A percentile compares a stretch with the other conserved stretches of the same genome.
Conservation (phyloP, 257 asterid species). For the Fraxinus quadrangulata region DNA sequence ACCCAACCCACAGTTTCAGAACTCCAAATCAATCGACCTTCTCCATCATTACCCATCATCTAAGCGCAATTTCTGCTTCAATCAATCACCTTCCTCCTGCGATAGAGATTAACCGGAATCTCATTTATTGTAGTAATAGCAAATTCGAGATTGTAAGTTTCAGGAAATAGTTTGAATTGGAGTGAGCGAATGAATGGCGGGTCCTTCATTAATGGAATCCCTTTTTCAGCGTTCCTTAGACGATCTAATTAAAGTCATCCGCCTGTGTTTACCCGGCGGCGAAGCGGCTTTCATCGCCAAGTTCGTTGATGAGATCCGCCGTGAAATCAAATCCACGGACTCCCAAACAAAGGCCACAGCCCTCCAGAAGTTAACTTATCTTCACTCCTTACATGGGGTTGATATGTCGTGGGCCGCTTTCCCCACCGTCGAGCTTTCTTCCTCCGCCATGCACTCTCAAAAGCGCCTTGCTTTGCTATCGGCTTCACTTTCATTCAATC, state of each 20-base stretch:
- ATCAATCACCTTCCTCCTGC: not conserved
- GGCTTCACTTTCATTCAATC: conserved; percentile 76
- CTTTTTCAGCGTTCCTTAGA: conserved; percentile 82
- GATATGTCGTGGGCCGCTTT: conserved; percentile 90
- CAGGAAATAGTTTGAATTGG: not conserved
- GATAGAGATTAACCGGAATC: not conserved
- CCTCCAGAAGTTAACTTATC: conserved; percentile 74
- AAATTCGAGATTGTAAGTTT: not conserved
- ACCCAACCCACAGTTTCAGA: not conserved
- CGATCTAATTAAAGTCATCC: conserved; percentile 75
- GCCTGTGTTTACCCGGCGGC: conserved; percentile 47
- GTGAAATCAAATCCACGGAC: conserved; percentile 86
- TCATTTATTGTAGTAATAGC: not conserved
- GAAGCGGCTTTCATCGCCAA: conserved; percentile 58
- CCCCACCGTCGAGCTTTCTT: conserved; percentile 82
- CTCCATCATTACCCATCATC: not conserved
- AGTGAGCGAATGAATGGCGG: conserved; percentile 43
- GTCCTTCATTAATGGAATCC: conserved; percentile 80
- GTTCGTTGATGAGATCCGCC: conserved; percentile 80
- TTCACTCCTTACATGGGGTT: conserved; percentile 73
- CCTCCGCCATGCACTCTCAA: conserved; percentile 56
- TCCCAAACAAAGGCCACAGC: conserved; percentile 72
- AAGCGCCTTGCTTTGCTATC: conserved; percentile 74
- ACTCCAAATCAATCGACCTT: not conserved
- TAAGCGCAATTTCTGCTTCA: not conserved